These are phyloP conservation scores for Phylloporus sp. DNA, from an alignment of 1,284 basidiomycete genomes.

Conservation along the genomic window DNA sequence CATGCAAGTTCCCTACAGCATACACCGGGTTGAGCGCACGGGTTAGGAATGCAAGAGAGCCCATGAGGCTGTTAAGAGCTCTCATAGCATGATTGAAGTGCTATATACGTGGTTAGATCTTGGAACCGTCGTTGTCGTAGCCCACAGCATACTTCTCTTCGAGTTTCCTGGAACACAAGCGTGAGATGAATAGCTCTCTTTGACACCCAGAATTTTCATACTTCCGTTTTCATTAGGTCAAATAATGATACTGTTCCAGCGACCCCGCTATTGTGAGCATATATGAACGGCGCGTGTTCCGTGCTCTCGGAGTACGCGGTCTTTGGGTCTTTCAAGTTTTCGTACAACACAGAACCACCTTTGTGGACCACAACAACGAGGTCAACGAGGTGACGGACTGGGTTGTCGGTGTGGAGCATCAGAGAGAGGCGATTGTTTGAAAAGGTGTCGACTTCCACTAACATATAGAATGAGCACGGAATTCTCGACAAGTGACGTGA, in stretches of 20 bases:
- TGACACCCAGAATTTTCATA: too few relatives aligned
- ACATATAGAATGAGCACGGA: too few relatives aligned
- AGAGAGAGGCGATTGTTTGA: neutral
- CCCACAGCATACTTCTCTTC: too few relatives aligned
- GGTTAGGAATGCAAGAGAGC: conserved; percentile 31
- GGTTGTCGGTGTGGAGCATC: neutral
- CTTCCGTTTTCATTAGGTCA: conserved; percentile 28
- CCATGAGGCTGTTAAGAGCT: conserved; percentile 29
- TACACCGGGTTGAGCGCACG: conserved; percentile 9
- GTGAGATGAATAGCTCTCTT: too few relatives aligned
- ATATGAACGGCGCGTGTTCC: conserved; percentile 8
- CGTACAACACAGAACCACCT: neutral
- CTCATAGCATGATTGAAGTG: conserved; percentile 31
- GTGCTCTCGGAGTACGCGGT: conserved; percentile 30
- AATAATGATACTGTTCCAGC: neutral
- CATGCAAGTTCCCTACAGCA: too few relatives aligned
- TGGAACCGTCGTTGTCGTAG: too few relatives aligned
- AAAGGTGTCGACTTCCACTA: neutral
- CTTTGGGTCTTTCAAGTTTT: neutral
- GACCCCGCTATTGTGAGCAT: conserved; percentile 25
- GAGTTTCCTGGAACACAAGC: neutral
- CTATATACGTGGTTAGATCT: conserved; percentile 9
- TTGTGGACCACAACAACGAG: neutral
- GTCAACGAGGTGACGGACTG: neutral
- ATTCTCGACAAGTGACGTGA: neutral